These are phyloP conservation scores for Camelina neglecta DNA, from an alignment of 345 rosid genomes.

Conservation along the genomic window DNA sequence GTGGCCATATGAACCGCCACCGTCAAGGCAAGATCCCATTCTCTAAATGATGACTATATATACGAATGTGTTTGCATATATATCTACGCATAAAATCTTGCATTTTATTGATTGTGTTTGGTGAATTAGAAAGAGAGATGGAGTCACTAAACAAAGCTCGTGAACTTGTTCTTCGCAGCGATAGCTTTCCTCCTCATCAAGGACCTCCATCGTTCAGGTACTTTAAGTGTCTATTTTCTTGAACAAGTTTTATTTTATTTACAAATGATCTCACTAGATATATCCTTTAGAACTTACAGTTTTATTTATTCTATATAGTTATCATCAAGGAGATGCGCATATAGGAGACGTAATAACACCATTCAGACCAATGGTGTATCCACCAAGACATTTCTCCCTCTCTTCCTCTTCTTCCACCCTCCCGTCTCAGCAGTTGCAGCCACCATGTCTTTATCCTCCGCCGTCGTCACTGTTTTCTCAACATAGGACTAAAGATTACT, in stretches of 20 bases:
- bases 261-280: slow-evolving; percentile 4
- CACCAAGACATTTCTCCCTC: slow-evolving; percentile 59
- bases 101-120: slow-evolving; percentile 36
- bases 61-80: not conserved
- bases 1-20: slow-evolving; percentile 99
- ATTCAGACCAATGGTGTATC: slow-evolving; percentile 59
- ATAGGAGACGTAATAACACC: slow-evolving; percentile 56
- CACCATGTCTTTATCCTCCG: slow-evolving; percentile 52
- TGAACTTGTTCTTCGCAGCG: slow-evolving; percentile 86
- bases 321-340: slow-evolving; percentile 50
- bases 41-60: not conserved
- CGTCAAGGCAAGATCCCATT: slow-evolving; percentile 75
- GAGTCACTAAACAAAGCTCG: slow-evolving; percentile 98
- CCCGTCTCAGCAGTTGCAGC: slow-evolving; percentile 42
- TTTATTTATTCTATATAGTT: slow-evolving; percentile 49
- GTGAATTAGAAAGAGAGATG: slow-evolving; percentile 87
- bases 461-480: slow-evolving; percentile 49
- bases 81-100: slow-evolving; percentile 32
- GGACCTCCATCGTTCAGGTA: slow-evolving; percentile 57
- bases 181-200: slow-evolving; percentile 59
- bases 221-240: not conserved
- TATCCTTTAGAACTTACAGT: not conserved
- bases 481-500: slow-evolving; percentile 57
- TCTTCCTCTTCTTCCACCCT: slow-evolving; percentile 30
- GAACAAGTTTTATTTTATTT: not conserved